A percentile compares a stretch with the other conserved stretches of the same genome.
Evolutionary conservation across 441 rosid genomes (phyloP).

Genomic region (Adansonia gregorii): DNA sequence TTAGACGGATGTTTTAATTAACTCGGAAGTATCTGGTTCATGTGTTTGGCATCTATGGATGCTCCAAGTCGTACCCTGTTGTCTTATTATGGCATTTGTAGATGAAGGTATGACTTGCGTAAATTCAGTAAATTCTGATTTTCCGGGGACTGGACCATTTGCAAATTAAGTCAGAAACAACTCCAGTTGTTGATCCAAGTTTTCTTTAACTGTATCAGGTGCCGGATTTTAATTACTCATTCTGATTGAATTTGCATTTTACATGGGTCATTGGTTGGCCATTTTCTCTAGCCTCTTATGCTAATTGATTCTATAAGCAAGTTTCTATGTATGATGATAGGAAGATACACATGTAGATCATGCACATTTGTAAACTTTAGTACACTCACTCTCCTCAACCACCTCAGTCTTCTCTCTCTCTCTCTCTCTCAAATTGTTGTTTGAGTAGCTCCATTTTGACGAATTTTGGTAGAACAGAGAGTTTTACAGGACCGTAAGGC

Average conservation of each 20-base stretch:
- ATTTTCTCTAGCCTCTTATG: constrained; percentile 4
- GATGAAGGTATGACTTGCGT: constrained; percentile 11
- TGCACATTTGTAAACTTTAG: neutral
- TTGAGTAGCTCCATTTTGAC: no score
- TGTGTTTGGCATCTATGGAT: neutral
- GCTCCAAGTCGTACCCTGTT: no score
- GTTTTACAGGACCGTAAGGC: neutral
- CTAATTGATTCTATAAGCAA: neutral
- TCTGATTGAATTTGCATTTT: neutral
- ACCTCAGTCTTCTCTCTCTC: no score
- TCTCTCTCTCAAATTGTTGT: no score
- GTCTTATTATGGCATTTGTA: neutral
- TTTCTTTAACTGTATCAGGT: constrained; percentile 38
- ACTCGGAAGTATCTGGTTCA: neutral
- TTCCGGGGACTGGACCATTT: constrained; percentile 43
- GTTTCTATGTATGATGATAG: neutral
- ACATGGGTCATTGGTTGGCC: neutral
- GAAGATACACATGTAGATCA: neutral
- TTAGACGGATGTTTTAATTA: constrained; percentile 1
- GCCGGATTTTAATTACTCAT: neutral
- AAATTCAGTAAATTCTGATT: constrained; percentile 18
- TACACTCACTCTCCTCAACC: neutral
- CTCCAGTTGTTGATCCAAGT: constrained; percentile 36
- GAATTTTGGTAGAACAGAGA: neutral
- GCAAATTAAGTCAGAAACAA: constrained; percentile 38